phyloP scores from a whole-genome alignment of 2,329 filamentous ascomycete species.

The Cyphellophora attinorum region DNA sequence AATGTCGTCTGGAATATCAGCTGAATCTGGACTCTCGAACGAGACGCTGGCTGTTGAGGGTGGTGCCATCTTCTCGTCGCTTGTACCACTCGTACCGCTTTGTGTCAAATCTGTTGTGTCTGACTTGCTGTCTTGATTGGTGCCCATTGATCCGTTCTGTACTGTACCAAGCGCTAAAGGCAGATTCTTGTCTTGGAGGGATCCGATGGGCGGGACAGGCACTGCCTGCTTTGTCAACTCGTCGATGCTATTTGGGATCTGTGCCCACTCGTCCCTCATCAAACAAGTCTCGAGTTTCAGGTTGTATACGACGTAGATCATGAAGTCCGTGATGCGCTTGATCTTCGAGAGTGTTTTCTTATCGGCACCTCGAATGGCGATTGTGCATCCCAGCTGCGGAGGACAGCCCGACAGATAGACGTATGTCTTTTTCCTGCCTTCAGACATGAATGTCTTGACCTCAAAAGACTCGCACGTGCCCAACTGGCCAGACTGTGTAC shows the following conservation, averaged over 20 bases:
- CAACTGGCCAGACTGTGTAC: constrained; percentile 62
- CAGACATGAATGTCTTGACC: constrained; percentile 87
- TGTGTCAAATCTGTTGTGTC: neutral
- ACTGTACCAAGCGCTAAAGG: no score
- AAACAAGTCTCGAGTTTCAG: constrained; percentile 90
- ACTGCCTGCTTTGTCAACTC: constrained; percentile 1
- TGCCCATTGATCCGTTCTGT: constrained; percentile 3
- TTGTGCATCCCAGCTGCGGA: constrained; percentile 86
- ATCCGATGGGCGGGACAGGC: neutral
- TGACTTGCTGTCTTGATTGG: constrained; percentile 9
- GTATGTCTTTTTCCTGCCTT: constrained; percentile 81
- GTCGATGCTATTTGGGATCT: constrained; percentile 48
- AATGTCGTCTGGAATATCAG: constrained; percentile 62
- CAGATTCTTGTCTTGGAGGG: neutral
- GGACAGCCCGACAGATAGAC: constrained; percentile 88
- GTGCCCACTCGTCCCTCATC: constrained; percentile 84
- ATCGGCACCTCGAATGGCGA: constrained; percentile 75
- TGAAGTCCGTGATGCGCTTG: constrained; percentile 93
- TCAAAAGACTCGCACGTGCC: constrained; percentile 82
- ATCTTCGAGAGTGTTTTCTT: constrained; percentile 63
- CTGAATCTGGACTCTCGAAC: constrained; percentile 35
- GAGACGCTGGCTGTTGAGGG: constrained; percentile 8
- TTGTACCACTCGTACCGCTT: constrained; percentile 5
- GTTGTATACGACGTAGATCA: constrained; percentile 98
- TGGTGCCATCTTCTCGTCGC: neutral